Evolutionary conservation across 176 grass and related monocot species (phyloP), one percentile per base, ranked within the genome.

Genomic region (Pharus latifolius): DNA sequence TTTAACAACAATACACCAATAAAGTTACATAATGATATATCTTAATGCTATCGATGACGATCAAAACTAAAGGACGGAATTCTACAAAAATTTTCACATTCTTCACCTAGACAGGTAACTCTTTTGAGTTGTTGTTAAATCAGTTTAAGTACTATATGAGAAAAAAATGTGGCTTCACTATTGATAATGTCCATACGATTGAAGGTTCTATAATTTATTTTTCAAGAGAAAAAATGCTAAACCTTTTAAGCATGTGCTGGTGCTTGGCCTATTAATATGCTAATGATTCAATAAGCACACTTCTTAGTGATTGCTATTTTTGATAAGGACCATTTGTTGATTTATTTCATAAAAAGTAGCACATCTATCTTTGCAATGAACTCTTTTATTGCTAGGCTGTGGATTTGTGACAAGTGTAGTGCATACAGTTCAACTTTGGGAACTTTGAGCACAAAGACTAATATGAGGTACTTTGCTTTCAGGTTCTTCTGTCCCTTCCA

Each of bases 401-500:
- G 34, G 23, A 70, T 57, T 10, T 66, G 13, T 59, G n/a, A n/a
- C n/a, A n/a, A n/a, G n/a, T 14, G 28, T 8, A 44, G 37, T 47
- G 30, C 11, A 20, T 17, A 55, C 1, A 25, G 23, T 57, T 56
- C 12, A 43, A 31, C 19, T 27, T 16, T 60, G 45, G 60, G 15
- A 83, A 3, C 11, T 72, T 15, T 66, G 10, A 51, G 44, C 52
- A 43, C 11, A 50, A 14, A 24, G 27, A 67, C 61, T 79, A 46
- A 54, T 49, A 31, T 14, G 23, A 68, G 60, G 35, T 67, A 38
- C n/a, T n/a, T n/a, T 56, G 7, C 56, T 45, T 91, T 48, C 69
- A 98, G 95, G 81, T 93, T 81, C 70, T 98, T 56, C 49, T 90
- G 42, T 90, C 87, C 26, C 95, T 98, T 43, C 84, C 84, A 60